A percentile compares a stretch with the other conserved stretches of the same genome.
These are phyloP conservation scores for Hortiboletus campestris DNA, from an alignment of 768 basidiomycete genomes.

Conservation along the genomic window DNA sequence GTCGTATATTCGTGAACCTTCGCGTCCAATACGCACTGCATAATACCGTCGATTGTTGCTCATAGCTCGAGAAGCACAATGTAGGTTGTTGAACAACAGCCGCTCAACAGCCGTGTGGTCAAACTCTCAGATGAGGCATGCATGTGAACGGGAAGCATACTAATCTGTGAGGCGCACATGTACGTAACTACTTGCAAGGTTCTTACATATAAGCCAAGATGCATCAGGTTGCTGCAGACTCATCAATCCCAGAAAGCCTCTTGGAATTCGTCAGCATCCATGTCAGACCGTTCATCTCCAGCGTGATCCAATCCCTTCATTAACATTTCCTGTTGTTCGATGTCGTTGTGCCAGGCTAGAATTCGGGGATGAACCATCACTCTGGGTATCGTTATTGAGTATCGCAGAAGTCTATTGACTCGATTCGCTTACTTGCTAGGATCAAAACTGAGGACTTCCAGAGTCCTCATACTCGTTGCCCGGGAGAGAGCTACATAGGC, in stretches of 20 bases:
- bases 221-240: not conserved
- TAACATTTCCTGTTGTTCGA: constrained; percentile 18
- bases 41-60: constrained; percentile 27
- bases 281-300: constrained; percentile 22
- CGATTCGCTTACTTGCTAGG: constrained; percentile 46
- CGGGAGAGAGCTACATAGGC: constrained; percentile 75
- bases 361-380: constrained; percentile 66
- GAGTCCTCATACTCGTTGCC: constrained; percentile 60
- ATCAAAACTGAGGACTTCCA: constrained; percentile 67
- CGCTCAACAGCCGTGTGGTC: not conserved
- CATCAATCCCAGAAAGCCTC: constrained; percentile 30
- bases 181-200: constrained; percentile 3
- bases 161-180: not conserved
- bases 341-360: constrained; percentile 50
- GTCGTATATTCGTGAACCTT: constrained; percentile 33
- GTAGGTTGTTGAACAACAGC: not conserved
- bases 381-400: constrained; percentile 33
- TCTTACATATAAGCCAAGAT: not conserved
- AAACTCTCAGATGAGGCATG: not conserved
- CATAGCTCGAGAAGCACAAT: constrained; percentile 6
- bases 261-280: constrained; percentile 39
- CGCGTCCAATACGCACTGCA: constrained; percentile 35
- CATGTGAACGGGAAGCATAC: not conserved
- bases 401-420: not conserved
- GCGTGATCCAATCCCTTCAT: constrained; percentile 12